Base-by-base conservation (phyloP, 2,329 filamentous ascomycete genomes). In the Plenodomus lindquistii region DNA sequence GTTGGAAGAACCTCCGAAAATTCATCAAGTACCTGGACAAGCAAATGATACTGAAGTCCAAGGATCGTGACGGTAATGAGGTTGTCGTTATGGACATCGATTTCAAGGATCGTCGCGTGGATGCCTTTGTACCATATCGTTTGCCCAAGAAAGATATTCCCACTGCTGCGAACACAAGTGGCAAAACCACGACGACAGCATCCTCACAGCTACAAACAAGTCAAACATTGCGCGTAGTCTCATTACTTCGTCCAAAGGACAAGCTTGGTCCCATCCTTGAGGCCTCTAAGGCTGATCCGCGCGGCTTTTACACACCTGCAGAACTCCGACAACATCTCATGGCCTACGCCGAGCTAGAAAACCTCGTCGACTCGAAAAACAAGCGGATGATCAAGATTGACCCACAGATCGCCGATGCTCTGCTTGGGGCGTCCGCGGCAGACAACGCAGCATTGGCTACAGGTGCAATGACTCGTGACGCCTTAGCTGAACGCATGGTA, bases 21-120 rank as follows among this genome's bases (percentile, higher is more conserved):
- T 87, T 88, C 65, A 81, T 88, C 70, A 88, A 87, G 59, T 75
- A 81, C 44, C 74, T 88, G 9, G 85, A 87, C 66, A 88, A 87
- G 67, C 74, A 82, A 40, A 67, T 76, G 16, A 73, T 87, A n/a
- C 69, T 86, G 57, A 86, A 85, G 60, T 79, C 78, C 38, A 88
- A 88, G 64, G 85, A 87, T 41, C 78, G 82, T 29, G 82, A 80
- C 52, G 83, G 83, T 4, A 81, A 84, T 29, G 85, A 88, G 62
- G 83, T 82, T 0, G 78, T 85, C 10, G 81, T 88, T 41, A 55
- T 82, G 15, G 85, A 87, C 57, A 80, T 87, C 40, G 84, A 87
- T 63, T 88, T 87, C 66, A 73, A 80, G 16, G 81, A 86, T 52
- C 65, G 64, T 7, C 75, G 76, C 2, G 67, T 87, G 15, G 61